These are phyloP conservation scores for Rubroshorea leprosula DNA, from an alignment of 345 rosid species.

Conservation along the genomic window DNA sequence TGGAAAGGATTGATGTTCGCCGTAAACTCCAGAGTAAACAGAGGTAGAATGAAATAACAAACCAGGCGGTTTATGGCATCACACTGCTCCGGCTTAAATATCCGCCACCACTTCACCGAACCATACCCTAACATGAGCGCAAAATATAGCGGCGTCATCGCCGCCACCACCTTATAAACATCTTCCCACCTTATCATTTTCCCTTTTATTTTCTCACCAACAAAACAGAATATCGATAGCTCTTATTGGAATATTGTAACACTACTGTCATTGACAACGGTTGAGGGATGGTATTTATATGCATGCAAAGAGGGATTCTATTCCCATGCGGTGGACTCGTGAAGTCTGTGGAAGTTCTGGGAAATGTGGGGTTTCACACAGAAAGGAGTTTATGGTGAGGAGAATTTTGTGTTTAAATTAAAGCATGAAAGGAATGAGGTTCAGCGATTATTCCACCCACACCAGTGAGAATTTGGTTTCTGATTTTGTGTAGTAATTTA, in stretches of 20 bases:
- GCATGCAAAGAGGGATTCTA: constrained; percentile 8
- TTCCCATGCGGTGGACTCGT: constrained; percentile 3
- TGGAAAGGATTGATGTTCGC: constrained; percentile 67
- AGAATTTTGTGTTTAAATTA: constrained; percentile 2
- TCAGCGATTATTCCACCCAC: constrained; percentile 29
- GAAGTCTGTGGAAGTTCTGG: constrained; percentile 7
- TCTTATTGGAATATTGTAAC: too few species aligned
- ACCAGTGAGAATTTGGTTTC: constrained; percentile 14
- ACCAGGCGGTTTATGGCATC: constrained; percentile 73
- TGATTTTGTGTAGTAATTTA: neutral
- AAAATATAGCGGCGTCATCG: constrained; percentile 75
- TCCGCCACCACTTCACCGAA: constrained; percentile 84
- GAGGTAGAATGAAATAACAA: constrained; percentile 77
- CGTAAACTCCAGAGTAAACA: constrained; percentile 70
- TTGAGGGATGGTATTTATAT: neutral
- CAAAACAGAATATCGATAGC: too few species aligned
- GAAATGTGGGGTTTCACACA: constrained; percentile 13
- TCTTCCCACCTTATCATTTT: constrained; percentile 81
- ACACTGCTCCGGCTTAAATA: constrained; percentile 66
- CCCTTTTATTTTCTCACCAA: too few species aligned
- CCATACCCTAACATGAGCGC: constrained; percentile 78
- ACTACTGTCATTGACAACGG: neutral
- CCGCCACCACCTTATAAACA: constrained; percentile 67
- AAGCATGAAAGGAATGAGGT: constrained; percentile 34
- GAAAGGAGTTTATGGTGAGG: constrained; percentile 10